Conservation (phyloP, 768 basidiomycete species). For the Rossbeevera mucosa region DNA sequence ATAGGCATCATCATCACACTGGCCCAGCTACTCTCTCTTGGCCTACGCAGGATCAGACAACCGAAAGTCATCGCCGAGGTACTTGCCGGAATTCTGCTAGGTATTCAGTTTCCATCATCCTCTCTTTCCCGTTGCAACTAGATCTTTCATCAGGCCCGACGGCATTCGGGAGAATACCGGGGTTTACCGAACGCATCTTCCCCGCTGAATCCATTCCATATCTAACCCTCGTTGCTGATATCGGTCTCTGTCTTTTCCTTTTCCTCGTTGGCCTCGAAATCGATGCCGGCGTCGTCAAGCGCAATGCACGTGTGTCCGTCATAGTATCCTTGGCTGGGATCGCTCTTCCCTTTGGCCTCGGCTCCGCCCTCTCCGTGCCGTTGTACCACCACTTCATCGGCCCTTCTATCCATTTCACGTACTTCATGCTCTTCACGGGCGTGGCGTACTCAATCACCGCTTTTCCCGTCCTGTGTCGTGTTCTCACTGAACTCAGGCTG, state of each 20-base stretch:
- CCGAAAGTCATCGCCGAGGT: slow-evolving; percentile 85
- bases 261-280: slow-evolving; percentile 95
- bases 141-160: slow-evolving; percentile 37
- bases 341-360: slow-evolving; percentile 82
- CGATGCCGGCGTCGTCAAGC: slow-evolving; percentile 71
- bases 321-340: slow-evolving; percentile 82
- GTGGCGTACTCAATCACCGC: slow-evolving; percentile 89
- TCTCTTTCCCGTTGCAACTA: background rate
- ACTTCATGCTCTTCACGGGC: slow-evolving; percentile 93
- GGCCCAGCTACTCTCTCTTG: slow-evolving; percentile 70
- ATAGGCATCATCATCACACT: slow-evolving; percentile 79
- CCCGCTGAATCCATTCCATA: slow-evolving; percentile 66
- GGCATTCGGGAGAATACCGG: slow-evolving; percentile 76
- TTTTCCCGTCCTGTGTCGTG: slow-evolving; percentile 81
- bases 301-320: slow-evolving; percentile 63
- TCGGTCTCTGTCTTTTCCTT: slow-evolving; percentile 83
- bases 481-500: slow-evolving; percentile 86
- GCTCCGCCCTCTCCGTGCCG: slow-evolving; percentile 66
- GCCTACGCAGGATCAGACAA: slow-evolving; percentile 70
- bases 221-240: slow-evolving; percentile 82
- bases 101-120: slow-evolving; percentile 42
- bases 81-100: slow-evolving; percentile 85
- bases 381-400: slow-evolving; percentile 54
- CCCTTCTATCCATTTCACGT: slow-evolving; percentile 61
- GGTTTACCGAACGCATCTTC: slow-evolving; percentile 84